A percentile compares a stretch with the other conserved stretches of the same genome.
phyloP scores from a whole-genome alignment of 495 filamentous ascomycete species.

The Xylaria castorea region DNA sequence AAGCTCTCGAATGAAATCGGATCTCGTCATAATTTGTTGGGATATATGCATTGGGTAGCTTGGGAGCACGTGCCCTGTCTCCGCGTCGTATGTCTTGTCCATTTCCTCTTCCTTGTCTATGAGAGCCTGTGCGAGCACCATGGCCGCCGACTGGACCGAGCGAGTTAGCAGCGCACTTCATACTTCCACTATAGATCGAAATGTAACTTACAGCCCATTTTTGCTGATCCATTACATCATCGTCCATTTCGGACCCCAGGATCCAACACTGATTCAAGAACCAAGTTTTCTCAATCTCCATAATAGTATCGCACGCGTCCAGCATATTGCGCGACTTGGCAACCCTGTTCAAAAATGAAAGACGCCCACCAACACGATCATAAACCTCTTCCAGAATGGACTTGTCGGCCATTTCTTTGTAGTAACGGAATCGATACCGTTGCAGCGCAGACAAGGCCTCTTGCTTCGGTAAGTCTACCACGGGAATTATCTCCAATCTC shows the following conservation, averaged over 20 bases:
- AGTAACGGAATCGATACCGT: conserved; percentile 76
- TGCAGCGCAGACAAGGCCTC: conserved; percentile 76
- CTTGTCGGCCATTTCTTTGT: conserved; percentile 59
- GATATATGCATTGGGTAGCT: conserved; percentile 83
- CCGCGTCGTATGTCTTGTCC: conserved; percentile 64
- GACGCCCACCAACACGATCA: conserved; percentile 80
- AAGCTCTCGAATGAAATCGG: conserved; percentile 91
- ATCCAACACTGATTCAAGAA: conserved; percentile 96
- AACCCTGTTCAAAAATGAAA: conserved; percentile 85
- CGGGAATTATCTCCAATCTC: conserved; percentile 86
- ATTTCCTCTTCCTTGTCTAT: conserved; percentile 80
- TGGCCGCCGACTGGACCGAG: conserved; percentile 74
- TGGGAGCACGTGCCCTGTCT: conserved; percentile 78
- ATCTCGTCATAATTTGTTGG: conserved; percentile 88
- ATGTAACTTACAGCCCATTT: conserved; percentile 77
- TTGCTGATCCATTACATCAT: conserved; percentile 99
- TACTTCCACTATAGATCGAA: background rate
- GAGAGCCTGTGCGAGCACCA: conserved; percentile 89
- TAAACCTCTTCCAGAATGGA: conserved; percentile 78
- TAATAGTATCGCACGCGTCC: conserved; percentile 77
- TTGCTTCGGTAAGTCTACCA: conserved; percentile 78
- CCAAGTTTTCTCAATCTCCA: conserved; percentile 86
- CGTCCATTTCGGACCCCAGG: conserved; percentile 90
- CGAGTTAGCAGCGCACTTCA: conserved; percentile 22
- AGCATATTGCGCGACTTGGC: conserved; percentile 82